Evolutionary conservation across 2,329 filamentous ascomycete genomes (phyloP).

Genomic region (Gaeumannomyces sp.): DNA sequence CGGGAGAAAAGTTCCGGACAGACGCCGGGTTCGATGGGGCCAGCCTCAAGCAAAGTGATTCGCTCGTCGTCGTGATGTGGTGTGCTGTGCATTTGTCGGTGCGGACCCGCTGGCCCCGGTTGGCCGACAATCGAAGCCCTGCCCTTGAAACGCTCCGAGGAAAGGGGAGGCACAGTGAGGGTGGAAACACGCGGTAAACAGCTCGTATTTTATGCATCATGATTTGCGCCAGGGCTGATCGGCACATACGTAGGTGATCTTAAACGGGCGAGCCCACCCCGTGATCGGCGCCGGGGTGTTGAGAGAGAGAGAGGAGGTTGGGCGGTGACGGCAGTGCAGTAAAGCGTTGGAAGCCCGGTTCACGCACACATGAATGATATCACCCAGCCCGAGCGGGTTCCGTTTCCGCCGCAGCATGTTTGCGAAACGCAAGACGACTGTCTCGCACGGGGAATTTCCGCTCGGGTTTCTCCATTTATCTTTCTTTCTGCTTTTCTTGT

Average conservation of each 20-base stretch:
- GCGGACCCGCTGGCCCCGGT: background rate
- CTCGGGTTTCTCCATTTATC: background rate
- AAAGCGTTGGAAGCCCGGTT: background rate
- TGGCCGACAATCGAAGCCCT: background rate
- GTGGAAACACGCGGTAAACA: background rate
- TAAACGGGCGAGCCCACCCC: background rate
- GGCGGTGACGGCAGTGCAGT: too few relatives aligned
- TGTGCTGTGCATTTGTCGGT: background rate
- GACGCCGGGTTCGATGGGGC: background rate
- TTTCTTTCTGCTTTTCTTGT: too few relatives aligned
- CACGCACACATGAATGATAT: background rate
- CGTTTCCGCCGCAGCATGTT: background rate
- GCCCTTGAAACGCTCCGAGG: background rate
- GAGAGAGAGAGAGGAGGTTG: too few relatives aligned
- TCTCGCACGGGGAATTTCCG: background rate
- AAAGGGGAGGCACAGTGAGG: background rate
- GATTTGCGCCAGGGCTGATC: background rate
- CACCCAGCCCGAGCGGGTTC: background rate
- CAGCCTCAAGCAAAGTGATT: background rate
- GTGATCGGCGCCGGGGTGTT: background rate
- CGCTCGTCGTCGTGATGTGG: background rate
- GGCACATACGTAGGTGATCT: too few relatives aligned
- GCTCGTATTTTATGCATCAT: background rate
- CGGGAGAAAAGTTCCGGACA: background rate
- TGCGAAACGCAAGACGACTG: background rate